phyloP scores from a whole-genome alignment of 1,139 yeast species.

The Yamadazyma atmosphaerica region DNA sequence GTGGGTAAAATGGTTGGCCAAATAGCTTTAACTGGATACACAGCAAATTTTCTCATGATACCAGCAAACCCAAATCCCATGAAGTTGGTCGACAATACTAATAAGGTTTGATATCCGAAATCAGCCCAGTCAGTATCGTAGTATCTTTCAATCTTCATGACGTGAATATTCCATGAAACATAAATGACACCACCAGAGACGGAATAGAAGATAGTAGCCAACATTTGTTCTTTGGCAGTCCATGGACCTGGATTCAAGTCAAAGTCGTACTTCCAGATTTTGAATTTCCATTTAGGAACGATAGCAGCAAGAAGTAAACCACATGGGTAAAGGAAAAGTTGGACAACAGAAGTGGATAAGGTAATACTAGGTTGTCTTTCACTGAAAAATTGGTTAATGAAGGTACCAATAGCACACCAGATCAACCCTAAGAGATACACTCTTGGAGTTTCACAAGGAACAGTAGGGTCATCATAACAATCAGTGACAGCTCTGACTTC shows the following conservation, averaged over 20 bases:
- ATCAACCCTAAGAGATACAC: slow-evolving; percentile 53
- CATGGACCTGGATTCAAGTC: slow-evolving; percentile 50
- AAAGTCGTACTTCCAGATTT: slow-evolving; percentile 20
- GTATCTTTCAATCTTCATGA: slow-evolving; percentile 41
- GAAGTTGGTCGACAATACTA: slow-evolving; percentile 41
- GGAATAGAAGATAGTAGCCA: slow-evolving; percentile 43
- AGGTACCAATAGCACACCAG: slow-evolving; percentile 54
- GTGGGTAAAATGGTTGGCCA: slow-evolving; percentile 50
- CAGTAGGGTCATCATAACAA: slow-evolving; percentile 51
- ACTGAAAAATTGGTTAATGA: slow-evolving; percentile 56
- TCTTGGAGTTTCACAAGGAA: slow-evolving; percentile 57
- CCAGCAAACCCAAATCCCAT: slow-evolving; percentile 48
- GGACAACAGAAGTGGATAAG: slow-evolving; percentile 43
- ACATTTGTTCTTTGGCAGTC: slow-evolving; percentile 66
- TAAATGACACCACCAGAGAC: slow-evolving; percentile 45
- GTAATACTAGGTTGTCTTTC: slow-evolving; percentile 55
- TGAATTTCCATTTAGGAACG: slow-evolving; percentile 37
- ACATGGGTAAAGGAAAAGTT: slow-evolving; percentile 31
- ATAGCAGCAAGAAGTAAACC: slow-evolving; percentile 20
- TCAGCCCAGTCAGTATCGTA: slow-evolving; percentile 46
- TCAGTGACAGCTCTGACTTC: slow-evolving; percentile 63
- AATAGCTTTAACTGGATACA: slow-evolving; percentile 41
- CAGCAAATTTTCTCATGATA: slow-evolving; percentile 40
- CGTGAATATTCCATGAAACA: slow-evolving; percentile 41
- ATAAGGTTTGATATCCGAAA: slow-evolving; percentile 35